A percentile compares a stretch with the other conserved stretches of the same genome.
Evolutionary conservation across 2,329 filamentous ascomycete genomes (phyloP).

Genomic region (Trichoderma breve): DNA sequence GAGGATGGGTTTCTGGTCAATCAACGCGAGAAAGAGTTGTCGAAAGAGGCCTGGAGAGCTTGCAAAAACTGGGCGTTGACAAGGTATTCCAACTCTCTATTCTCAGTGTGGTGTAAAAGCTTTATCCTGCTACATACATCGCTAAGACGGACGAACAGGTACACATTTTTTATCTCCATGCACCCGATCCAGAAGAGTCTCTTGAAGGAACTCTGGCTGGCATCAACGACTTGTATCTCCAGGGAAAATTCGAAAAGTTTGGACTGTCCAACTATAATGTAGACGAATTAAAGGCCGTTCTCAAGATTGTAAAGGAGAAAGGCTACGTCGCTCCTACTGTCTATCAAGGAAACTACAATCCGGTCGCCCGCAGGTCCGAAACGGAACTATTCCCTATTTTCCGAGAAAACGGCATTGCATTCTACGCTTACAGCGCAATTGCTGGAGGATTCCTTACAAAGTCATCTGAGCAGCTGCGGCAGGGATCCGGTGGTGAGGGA

Average conservation of each 20-base stretch:
- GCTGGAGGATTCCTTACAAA: slow-evolving; percentile 35
- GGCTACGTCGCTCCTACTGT: slow-evolving; percentile 40
- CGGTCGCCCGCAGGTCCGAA: slow-evolving; percentile 39
- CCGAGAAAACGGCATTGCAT: slow-evolving; percentile 37
- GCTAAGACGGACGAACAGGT: background rate
- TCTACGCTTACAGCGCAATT: slow-evolving; percentile 40
- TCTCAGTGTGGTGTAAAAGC: no score
- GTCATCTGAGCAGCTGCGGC: background rate
- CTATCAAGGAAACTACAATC: slow-evolving; percentile 46
- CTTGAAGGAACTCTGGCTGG: slow-evolving; percentile 5
- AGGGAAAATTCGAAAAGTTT: slow-evolving; percentile 4
- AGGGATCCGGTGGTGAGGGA: background rate
- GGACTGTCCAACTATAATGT: slow-evolving; percentile 44
- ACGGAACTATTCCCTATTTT: slow-evolving; percentile 39
- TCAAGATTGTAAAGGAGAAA: slow-evolving; percentile 38
- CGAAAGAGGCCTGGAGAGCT: background rate
- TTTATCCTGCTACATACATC: background rate
- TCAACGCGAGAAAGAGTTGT: background rate
- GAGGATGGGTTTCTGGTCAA: background rate
- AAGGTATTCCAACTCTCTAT: background rate
- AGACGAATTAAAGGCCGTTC: slow-evolving; percentile 40
- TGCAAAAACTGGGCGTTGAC: background rate
- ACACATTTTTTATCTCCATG: slow-evolving; percentile 14
- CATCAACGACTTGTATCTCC: background rate
- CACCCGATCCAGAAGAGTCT: background rate